Conservation (phyloP, 805 yeast genomes). For the Candida saitoana region DNA sequence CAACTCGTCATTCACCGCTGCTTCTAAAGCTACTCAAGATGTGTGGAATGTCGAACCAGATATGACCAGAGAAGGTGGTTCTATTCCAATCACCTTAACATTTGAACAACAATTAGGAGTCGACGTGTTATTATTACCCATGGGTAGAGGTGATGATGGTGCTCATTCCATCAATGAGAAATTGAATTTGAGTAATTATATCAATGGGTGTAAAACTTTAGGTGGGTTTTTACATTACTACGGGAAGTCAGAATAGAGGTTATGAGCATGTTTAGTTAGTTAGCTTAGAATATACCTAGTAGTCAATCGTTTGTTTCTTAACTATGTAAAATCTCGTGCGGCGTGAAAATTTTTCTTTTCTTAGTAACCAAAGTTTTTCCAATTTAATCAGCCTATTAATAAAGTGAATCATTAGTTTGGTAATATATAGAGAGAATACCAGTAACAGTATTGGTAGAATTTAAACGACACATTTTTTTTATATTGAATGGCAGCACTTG, state of each 20-base stretch:
- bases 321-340: not conserved
- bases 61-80: constrained; percentile 98
- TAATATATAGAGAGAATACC: not conserved
- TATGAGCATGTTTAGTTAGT: no score
- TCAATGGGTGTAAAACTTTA: constrained; percentile 89
- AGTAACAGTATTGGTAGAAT: not conserved
- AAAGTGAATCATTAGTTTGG: not conserved
- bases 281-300: no score
- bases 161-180: constrained; percentile 98
- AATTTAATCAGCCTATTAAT: no score
- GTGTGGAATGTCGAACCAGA: constrained; percentile 97
- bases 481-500: constrained; percentile 1
- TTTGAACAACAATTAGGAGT: constrained; percentile 86
- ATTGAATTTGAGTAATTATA: constrained; percentile 80
- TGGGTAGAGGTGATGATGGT: constrained; percentile 99
- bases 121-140: constrained; percentile 83
- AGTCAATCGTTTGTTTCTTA: no score
- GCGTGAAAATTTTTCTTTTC: not conserved
- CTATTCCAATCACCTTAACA: constrained; percentile 93
- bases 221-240: constrained; percentile 91
- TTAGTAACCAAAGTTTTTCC: no score
- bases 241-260: constrained; percentile 21
- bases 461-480: no score
- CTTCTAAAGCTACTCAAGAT: constrained; percentile 85
- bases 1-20: constrained; percentile 91